Base-by-base conservation (phyloP, 345 rosid species). In the Eucalyptus sp. region DNA sequence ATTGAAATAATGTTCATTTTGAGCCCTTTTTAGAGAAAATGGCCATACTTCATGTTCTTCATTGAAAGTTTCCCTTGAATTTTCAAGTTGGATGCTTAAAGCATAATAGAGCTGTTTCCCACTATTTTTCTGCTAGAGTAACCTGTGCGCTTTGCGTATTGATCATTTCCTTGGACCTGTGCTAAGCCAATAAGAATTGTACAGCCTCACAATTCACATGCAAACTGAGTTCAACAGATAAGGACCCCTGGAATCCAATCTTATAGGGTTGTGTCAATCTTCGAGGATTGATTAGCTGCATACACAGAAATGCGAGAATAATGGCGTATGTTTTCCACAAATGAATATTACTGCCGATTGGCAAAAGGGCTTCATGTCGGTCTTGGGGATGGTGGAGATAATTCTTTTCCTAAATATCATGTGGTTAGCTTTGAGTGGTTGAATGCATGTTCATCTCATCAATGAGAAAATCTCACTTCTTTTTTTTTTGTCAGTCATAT, bases 11-110 rank as follows among this genome's bases (percentile, higher is more conserved):
- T 29, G 5, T 60, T 12, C 7, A 60, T 1, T 6, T 13, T 29
- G 16, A 27, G 0, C 31, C 4, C 0, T n/a, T 31, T n/a, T 14
- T 64, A 1, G 18, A 64, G 37, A n/a, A n/a, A 64, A 13, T 62
- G 16, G 16, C 4, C 33, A 6, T 13, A 62, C 33, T 29, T 13
- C 33, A 13, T 4, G 5, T 5, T 8, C n/a, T 62, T 62, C 13
- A 62, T 62, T 62, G 9, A 62, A 62, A 62, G 12, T 60, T 27
- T 52, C 5, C 25, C 29, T 76, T 76, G 83, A 41, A 76, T 11
- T 76, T 76, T 76, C 7, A 3, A 76, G 27, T 41, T 76, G 83
- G 83, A 76, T 37, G 83, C 8, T 76, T 76, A 20, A 20, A 76
- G 83, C 48, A 76, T 41, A 22, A 22, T 44, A 37, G 15, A 76